Evolutionary conservation across 2,329 filamentous ascomycete genomes (phyloP).

Genomic region (Colletotrichum gloeosporioides): DNA sequence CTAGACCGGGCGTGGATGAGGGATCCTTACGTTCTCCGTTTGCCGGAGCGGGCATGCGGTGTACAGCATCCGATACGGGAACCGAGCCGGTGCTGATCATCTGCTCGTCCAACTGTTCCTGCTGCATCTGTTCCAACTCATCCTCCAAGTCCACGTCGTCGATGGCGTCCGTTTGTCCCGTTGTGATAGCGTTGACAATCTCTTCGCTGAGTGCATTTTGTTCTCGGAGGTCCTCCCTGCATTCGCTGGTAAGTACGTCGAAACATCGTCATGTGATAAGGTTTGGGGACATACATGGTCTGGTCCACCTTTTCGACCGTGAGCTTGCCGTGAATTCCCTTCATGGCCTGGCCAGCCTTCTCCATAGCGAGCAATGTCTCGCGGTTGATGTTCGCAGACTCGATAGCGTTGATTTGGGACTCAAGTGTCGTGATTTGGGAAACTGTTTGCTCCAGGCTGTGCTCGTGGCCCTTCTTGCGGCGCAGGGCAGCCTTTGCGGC

Average conservation of each 20-base stretch:
- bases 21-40: conserved; percentile 75
- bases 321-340: conserved; percentile 87
- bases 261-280: not conserved
- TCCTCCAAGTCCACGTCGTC: conserved; percentile 89
- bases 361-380: conserved; percentile 96
- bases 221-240: conserved; percentile 87
- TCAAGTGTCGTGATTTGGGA: conserved; percentile 92
- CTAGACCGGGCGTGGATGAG: not conserved
- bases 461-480: conserved; percentile 94
- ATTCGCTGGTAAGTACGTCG: conserved; percentile 2
- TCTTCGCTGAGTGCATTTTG: conserved; percentile 94
- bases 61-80: conserved; percentile 79
- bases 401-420: conserved; percentile 94
- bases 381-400: conserved; percentile 98
- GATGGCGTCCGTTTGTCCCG: conserved; percentile 68
- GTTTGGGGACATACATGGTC: conserved; percentile 75
- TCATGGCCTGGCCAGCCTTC: conserved; percentile 88
- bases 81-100: conserved; percentile 90
- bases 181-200: conserved; percentile 85
- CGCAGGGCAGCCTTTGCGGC: conserved; percentile 88
- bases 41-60: conserved; percentile 76
- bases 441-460: conserved; percentile 87
- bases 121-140: conserved; percentile 85
- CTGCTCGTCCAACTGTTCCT: conserved; percentile 90
- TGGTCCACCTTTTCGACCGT: conserved; percentile 94